Percentiles rank a stretch among this genome's conserved stretches.
phyloP scores from a whole-genome alignment of 805 yeast species.

The Yamadazyma sp. region DNA sequence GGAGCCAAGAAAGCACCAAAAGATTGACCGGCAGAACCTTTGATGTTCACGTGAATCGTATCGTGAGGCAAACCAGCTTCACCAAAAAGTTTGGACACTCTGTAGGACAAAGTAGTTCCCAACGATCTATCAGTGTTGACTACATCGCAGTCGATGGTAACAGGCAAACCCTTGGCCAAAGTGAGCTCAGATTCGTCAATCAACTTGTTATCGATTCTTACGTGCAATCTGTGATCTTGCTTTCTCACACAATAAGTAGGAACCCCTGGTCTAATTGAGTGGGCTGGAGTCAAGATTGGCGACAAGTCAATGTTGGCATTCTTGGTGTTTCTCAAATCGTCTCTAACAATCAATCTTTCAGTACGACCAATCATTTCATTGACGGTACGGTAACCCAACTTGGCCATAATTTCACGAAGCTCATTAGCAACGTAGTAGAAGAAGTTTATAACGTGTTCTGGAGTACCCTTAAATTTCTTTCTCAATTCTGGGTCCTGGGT shows the following conservation, averaged over 20 bases:
- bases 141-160: constrained; percentile 87
- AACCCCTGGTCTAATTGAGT: constrained; percentile 93
- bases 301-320: constrained; percentile 87
- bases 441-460: constrained; percentile 97
- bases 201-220: constrained; percentile 91
- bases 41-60: constrained; percentile 87
- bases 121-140: constrained; percentile 95
- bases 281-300: constrained; percentile 96
- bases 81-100: constrained; percentile 91
- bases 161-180: constrained; percentile 95
- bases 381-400: constrained; percentile 90
- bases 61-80: constrained; percentile 93
- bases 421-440: constrained; percentile 94
- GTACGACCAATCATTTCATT: constrained; percentile 99
- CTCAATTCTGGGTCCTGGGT: constrained; percentile 96
- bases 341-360: constrained; percentile 83
- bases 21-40: constrained; percentile 97
- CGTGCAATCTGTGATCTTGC: constrained; percentile 91
- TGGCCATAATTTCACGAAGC: constrained; percentile 89
- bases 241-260: constrained; percentile 89
- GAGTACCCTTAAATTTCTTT: constrained; percentile 91
- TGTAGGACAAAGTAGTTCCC: constrained; percentile 92
- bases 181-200: constrained; percentile 95
- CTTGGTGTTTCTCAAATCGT: constrained; percentile 82
- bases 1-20: constrained; percentile 97